A percentile compares a stretch with the other conserved stretches of the same genome.
Evolutionary conservation across 129 eudicot species (phyloP).

Genomic region (Calendula officinalis): DNA sequence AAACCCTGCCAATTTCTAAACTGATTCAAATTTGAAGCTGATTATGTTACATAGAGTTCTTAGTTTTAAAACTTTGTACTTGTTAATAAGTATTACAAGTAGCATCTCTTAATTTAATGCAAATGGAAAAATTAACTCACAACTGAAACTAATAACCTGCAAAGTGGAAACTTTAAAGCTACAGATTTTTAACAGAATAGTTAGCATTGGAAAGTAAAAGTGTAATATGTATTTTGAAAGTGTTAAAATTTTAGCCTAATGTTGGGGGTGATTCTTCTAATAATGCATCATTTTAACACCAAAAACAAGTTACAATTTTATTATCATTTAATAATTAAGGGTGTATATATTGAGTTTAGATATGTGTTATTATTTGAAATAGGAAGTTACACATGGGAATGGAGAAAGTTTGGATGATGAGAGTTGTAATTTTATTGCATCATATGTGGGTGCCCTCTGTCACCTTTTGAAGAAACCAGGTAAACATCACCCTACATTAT

Average conservation of each 20-base stretch:
- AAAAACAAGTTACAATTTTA: neutral
- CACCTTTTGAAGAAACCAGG: slow-evolving; percentile 85
- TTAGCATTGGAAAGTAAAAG: neutral
- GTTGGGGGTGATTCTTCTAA: neutral
- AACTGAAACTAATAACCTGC: too few species aligned
- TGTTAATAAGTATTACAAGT: too few species aligned
- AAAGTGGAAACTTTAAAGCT: too few species aligned
- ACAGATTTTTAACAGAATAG: too few species aligned
- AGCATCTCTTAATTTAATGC: too few species aligned
- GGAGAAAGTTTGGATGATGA: slow-evolving; percentile 41
- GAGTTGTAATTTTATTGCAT: slow-evolving; percentile 39
- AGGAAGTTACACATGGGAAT: slow-evolving; percentile 39
- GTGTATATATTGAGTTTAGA: neutral
- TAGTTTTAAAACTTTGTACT: too few species aligned
- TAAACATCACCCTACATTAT: slow-evolving; percentile 15
- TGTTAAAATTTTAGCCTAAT: neutral
- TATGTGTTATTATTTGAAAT: slow-evolving; percentile 7
- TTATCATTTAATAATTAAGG: neutral
- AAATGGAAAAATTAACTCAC: too few species aligned
- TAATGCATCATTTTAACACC: neutral
- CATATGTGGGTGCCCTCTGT: slow-evolving; percentile 67
- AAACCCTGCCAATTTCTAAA: too few species aligned
- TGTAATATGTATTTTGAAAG: neutral
- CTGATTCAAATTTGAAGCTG: too few species aligned
- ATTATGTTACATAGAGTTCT: too few species aligned